A percentile compares a stretch with the other conserved stretches of the same genome.
These are phyloP conservation scores for Rhodotorula glutinis DNA, from an alignment of 1,284 basidiomycete genomes.

Conservation along the genomic window DNA sequence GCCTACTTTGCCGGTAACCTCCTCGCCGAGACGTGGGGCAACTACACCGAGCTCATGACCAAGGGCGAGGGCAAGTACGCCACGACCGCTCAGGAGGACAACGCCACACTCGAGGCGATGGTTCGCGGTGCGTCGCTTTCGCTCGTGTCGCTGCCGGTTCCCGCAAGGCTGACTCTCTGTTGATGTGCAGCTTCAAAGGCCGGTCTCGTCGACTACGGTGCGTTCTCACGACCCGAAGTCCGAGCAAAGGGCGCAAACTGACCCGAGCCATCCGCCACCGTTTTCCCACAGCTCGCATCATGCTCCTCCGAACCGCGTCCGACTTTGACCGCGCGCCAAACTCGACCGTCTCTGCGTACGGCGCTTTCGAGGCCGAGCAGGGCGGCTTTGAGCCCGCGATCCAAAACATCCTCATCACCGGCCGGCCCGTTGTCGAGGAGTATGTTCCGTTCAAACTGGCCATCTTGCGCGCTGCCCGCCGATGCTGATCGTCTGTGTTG, in stretches of 20 bases:
- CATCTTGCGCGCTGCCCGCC: not conserved
- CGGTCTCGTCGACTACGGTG: slow-evolving; percentile 51
- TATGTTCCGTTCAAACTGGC: not conserved
- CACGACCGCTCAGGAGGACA: slow-evolving; percentile 56
- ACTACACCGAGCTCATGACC: slow-evolving; percentile 51
- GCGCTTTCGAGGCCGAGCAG: slow-evolving; percentile 45
- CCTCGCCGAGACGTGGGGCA: slow-evolving; percentile 52
- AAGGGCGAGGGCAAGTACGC: slow-evolving; percentile 52
- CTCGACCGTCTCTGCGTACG: slow-evolving; percentile 31
- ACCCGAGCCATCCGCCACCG: not conserved
- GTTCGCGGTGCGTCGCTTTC: slow-evolving; percentile 44
- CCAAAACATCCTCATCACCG: slow-evolving; percentile 46
- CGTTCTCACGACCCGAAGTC: not conserved
- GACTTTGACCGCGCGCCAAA: slow-evolving; percentile 54
- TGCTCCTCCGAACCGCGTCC: slow-evolving; percentile 54
- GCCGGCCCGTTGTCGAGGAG: slow-evolving; percentile 45
- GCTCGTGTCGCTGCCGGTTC: too few relatives aligned
- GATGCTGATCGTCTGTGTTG: too few relatives aligned
- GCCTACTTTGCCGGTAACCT: slow-evolving; percentile 53
- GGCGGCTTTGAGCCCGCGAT: slow-evolving; percentile 46
- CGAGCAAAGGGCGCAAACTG: not conserved
- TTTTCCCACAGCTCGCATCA: slow-evolving; percentile 46
- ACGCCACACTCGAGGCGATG: slow-evolving; percentile 54
- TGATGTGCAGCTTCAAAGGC: slow-evolving; percentile 40
- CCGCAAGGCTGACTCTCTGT: not conserved